Evolutionary conservation across 805 yeast genomes (phyloP).

Genomic region (Zygotorulaspora sp.): DNA sequence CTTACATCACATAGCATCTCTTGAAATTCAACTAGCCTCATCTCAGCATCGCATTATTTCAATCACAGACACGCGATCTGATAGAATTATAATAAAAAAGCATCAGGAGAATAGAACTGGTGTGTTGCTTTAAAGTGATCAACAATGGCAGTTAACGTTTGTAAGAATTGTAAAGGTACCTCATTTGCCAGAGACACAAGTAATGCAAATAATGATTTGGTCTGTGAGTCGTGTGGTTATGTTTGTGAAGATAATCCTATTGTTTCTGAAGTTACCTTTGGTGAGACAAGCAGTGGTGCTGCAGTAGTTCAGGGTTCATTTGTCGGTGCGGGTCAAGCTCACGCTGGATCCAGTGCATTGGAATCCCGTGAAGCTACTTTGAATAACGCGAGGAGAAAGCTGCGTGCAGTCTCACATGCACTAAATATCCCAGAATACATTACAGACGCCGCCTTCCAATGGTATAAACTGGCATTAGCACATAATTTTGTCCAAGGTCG

Average conservation of each 20-base stretch:
- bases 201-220: constrained; percentile 67
- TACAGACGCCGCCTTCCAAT: constrained; percentile 78
- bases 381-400: constrained; percentile 73
- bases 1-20: no score
- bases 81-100: no score
- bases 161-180: constrained; percentile 51
- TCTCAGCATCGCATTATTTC: no score
- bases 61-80: no score
- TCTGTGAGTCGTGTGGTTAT: constrained; percentile 79
- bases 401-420: constrained; percentile 74
- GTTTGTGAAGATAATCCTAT: constrained; percentile 91
- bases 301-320: constrained; percentile 94
- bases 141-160: constrained; percentile 26
- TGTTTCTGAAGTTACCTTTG: constrained; percentile 91
- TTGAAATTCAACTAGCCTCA: no score
- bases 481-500: constrained; percentile 96
- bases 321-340: constrained; percentile 79
- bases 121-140: no score
- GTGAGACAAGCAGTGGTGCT: constrained; percentile 89
- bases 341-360: constrained; percentile 68
- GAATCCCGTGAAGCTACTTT: constrained; percentile 89
- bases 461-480: constrained; percentile 83
- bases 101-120: no score
- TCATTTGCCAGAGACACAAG: constrained; percentile 49
- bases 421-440: constrained; percentile 78